These are phyloP conservation scores for Thymus quinquecostatus DNA, from an alignment of 257 asterid genomes.

Conservation along the genomic window DNA sequence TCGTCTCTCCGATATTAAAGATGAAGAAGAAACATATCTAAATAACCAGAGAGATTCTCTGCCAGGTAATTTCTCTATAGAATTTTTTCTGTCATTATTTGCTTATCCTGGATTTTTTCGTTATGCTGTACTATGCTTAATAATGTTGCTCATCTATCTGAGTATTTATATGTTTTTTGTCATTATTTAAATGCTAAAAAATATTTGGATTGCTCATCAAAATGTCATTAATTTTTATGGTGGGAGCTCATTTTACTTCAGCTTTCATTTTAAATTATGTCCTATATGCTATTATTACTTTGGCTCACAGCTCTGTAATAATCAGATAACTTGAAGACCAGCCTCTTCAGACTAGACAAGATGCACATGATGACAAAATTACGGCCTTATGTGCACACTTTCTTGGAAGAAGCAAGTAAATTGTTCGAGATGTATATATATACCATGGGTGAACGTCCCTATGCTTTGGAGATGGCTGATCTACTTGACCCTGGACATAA, in stretches of 20 bases:
- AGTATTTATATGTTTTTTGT: neutral
- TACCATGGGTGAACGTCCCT: slow-evolving; percentile 94
- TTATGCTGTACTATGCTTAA: slow-evolving; percentile 3
- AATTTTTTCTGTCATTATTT: slow-evolving; percentile 8
- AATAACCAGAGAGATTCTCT: slow-evolving; percentile 49
- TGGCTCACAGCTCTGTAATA: slow-evolving; percentile 34
- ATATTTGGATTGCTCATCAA: neutral
- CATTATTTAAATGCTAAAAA: neutral
- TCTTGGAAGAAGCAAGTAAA: slow-evolving; percentile 72
- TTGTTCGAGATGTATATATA: slow-evolving; percentile 91
- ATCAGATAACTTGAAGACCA: slow-evolving; percentile 63
- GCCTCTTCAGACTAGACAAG: slow-evolving; percentile 63
- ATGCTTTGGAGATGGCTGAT: slow-evolving; percentile 86
- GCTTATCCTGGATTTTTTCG: neutral
- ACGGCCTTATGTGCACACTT: slow-evolving; percentile 83
- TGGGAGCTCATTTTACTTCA: slow-evolving; percentile 8
- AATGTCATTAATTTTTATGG: slow-evolving; percentile 11
- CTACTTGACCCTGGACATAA: slow-evolving; percentile 75
- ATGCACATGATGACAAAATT: slow-evolving; percentile 96
- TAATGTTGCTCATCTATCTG: slow-evolving; percentile 8
- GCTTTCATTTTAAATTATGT: slow-evolving; percentile 18
- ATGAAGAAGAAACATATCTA: slow-evolving; percentile 61
- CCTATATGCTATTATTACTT: neutral
- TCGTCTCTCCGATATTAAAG: slow-evolving; percentile 54
- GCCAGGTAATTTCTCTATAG: slow-evolving; percentile 57